phyloP scores from a whole-genome alignment of 768 basidiomycete genomes.

The Auriculariales sp. region DNA sequence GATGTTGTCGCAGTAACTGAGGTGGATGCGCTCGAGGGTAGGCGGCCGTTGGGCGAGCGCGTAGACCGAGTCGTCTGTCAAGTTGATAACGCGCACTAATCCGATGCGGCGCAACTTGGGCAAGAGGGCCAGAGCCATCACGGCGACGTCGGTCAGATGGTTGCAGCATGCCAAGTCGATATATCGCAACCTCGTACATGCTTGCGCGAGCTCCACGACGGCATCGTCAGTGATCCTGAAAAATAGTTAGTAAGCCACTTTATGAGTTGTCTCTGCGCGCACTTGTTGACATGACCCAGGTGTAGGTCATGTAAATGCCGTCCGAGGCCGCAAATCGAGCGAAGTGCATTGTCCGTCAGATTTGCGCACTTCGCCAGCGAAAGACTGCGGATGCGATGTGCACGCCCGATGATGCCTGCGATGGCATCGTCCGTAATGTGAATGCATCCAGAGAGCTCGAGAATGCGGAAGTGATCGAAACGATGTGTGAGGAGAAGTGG shows the following conservation, averaged over 20 bases:
- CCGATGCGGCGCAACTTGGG: conserved; percentile 90
- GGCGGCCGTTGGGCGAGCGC: conserved; percentile 74
- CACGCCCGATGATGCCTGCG: conserved; percentile 66
- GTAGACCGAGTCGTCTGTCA: conserved; percentile 90
- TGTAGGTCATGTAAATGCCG: conserved; percentile 90
- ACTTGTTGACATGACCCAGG: conserved; percentile 64
- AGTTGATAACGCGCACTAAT: conserved; percentile 79
- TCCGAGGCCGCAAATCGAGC: conserved; percentile 76
- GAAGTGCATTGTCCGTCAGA: conserved; percentile 70
- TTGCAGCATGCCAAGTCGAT: conserved; percentile 92
- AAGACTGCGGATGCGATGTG: conserved; percentile 73
- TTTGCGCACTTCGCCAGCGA: conserved; percentile 73
- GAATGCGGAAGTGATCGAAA: conserved; percentile 79
- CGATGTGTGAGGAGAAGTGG: conserved; percentile 49
- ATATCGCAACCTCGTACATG: conserved; percentile 83
- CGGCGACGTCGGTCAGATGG: conserved; percentile 82
- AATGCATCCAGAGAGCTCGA: conserved; percentile 81
- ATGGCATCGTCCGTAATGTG: conserved; percentile 70
- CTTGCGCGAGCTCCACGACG: conserved; percentile 66
- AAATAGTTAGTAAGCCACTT: background rate
- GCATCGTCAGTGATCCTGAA: conserved; percentile 79
- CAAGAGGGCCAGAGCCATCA: conserved; percentile 76
- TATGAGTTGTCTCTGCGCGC: conserved; percentile 9
- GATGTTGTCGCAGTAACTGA: conserved; percentile 95
- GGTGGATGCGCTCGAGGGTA: conserved; percentile 86